Evolutionary conservation across 768 basidiomycete genomes (phyloP), one percentile per base, ranked within the genome.

Genomic region (Phylloporus scabripes): DNA sequence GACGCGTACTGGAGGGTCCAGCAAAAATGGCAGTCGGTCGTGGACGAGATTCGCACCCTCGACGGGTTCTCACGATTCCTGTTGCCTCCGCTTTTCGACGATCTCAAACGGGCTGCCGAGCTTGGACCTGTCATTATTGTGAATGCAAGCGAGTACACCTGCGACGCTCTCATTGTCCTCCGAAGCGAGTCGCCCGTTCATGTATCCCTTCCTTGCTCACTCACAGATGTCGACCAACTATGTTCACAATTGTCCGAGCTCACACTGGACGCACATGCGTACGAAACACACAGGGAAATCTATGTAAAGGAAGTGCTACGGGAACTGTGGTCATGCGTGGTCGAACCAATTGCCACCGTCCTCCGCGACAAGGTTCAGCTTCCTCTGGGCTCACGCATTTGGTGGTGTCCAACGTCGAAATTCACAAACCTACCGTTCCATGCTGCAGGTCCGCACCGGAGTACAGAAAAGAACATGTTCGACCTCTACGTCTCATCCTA

Each of bases 371-470:
- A 46, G 1, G 7, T 46, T 29, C 26, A 46, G 15, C 36, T 46
- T 0, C 45, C 36, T 1, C 11, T 3, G 6, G 34, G 36, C 26
- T 46, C 45, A 8, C 45, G 45, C 2, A 29, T 46, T 24, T 46
- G 45, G 45, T 46, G 45, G 45, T 46, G 45, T 8, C 45, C 45
- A 5, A 29, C 45, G 24, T 36, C 45, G 11, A 38, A 18, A 9
- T 46, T 46, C 26, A 38, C 45, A n/a, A n/a, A n/a, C 17, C 5
- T 3, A 1, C 37, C 37, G 1, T 5, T 38, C 18, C 37, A 38
- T 38, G 37, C 20, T 5, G 45, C 45, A 6, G 45, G 45, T 18
- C 45, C 37, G 0, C 37, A 46, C n/a, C 36, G 21, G 2, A 32
- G 18, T 11, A 3, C 5, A 0, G 0, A 12, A 28, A 37, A 38